A percentile compares a stretch with the other conserved stretches of the same genome.
Conservation (phyloP, 2,329 filamentous ascomycete genomes). For the Pseudocercospora crystallina region DNA sequence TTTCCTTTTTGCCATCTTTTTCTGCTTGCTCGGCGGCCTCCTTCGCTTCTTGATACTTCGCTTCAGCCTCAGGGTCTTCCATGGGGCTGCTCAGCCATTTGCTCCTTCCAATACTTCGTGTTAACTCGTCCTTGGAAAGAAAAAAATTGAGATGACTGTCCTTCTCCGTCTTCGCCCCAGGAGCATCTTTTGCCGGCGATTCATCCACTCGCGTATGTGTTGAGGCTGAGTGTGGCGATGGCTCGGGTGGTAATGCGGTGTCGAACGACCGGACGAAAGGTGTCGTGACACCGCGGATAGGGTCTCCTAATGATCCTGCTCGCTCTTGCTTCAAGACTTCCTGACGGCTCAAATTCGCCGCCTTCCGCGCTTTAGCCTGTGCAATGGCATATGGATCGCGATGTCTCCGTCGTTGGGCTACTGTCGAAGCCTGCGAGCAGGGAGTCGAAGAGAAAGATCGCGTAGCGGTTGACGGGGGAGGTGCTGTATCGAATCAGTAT, state of each 20-base stretch:
- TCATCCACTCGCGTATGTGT: conserved; percentile 14
- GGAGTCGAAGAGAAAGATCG: conserved; percentile 62
- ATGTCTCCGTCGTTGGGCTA: conserved; percentile 63
- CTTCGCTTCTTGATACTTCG: background rate
- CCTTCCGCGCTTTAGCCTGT: conserved; percentile 79
- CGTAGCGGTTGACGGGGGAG: conserved; percentile 14
- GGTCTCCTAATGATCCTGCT: conserved; percentile 67
- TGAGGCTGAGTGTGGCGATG: conserved; percentile 22
- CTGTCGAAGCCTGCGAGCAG: conserved; percentile 57
- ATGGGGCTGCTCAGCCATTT: conserved; percentile 52
- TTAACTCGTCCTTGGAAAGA: conserved; percentile 66
- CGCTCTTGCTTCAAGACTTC: conserved; percentile 66
- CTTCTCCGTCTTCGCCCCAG: conserved; percentile 28
- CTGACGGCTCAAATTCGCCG: conserved; percentile 75
- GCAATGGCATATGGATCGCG: conserved; percentile 80
- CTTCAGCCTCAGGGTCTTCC: conserved; percentile 6
- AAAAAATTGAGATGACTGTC: conserved; percentile 69
- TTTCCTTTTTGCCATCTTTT: background rate
- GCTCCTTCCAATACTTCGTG: conserved; percentile 65
- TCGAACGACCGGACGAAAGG: conserved; percentile 83
- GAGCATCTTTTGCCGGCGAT: conserved; percentile 14
- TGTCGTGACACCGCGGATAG: conserved; percentile 74
- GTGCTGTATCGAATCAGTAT: conserved; percentile 16
- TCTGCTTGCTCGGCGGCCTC: background rate
- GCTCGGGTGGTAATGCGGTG: conserved; percentile 49